A percentile compares a stretch with the other conserved stretches of the same genome.
These are phyloP conservation scores for Aspergillus tanneri DNA, from an alignment of 2,329 filamentous ascomycete species.

Conservation along the genomic window DNA sequence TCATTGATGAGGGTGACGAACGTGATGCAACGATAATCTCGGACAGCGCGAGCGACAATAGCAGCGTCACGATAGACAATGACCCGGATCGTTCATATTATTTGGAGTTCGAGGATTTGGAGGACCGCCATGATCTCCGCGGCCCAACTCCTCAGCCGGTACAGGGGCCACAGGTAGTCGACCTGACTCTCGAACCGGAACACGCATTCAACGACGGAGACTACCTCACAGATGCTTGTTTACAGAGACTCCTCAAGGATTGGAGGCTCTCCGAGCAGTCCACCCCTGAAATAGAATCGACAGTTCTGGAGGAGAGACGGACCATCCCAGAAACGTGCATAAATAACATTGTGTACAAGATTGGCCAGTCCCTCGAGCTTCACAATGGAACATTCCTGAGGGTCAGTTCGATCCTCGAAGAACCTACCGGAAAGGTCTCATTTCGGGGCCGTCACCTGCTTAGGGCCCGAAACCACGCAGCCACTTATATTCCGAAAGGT, in stretches of 20 bases:
- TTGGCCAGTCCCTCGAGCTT: constrained; percentile 39
- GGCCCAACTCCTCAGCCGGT: no score
- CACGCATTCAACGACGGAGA: constrained; percentile 20
- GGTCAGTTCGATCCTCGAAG: constrained; percentile 39
- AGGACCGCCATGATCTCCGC: no score
- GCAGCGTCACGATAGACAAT: no score
- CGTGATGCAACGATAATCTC: no score
- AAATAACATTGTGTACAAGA: constrained; percentile 24
- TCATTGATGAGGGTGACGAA: no score
- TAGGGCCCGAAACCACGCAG: constrained; percentile 32
- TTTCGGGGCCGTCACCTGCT: constrained; percentile 43
- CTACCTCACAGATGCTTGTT: constrained; percentile 28
- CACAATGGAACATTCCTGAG: constrained; percentile 42
- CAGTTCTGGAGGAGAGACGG: background rate
- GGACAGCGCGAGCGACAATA: no score
- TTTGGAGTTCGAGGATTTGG: no score
- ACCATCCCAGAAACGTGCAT: constrained; percentile 20
- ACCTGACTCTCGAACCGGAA: constrained; percentile 9
- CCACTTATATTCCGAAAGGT: constrained; percentile 32
- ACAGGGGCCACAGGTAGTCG: constrained; percentile 12
- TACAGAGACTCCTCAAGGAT: constrained; percentile 16
- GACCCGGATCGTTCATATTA: no score
- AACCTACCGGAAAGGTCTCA: constrained; percentile 21
- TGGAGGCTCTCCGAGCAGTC: constrained; percentile 6
- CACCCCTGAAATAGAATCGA: background rate